Evolutionary conservation across 257 asterid species (phyloP).

Genomic region (Solanum tarijense): DNA sequence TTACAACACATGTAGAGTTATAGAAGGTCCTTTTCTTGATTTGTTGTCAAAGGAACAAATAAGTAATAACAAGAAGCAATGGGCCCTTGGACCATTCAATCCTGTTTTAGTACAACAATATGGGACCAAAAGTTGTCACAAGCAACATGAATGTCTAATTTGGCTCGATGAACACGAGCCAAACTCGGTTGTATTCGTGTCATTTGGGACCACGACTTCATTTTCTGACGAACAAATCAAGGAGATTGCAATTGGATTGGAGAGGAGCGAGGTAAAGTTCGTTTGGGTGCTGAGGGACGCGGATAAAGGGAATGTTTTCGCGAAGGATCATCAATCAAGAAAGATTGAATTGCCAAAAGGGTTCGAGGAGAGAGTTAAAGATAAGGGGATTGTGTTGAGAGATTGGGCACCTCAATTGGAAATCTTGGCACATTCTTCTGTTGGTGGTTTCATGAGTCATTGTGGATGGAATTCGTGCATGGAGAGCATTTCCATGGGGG

Average conservation of each 20-base stretch:
- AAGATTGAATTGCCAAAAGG: constrained; percentile 17
- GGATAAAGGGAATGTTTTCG: constrained; percentile 14
- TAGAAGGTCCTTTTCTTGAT: constrained; percentile 45
- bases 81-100: constrained; percentile 77
- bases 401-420: constrained; percentile 60
- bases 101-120: constrained; percentile 16
- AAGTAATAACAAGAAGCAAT: constrained; percentile 26
- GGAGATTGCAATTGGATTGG: constrained; percentile 40
- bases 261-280: constrained; percentile 21
- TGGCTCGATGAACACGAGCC: constrained; percentile 33
- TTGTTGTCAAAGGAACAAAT: constrained; percentile 21
- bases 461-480: constrained; percentile 72
- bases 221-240: constrained; percentile 21
- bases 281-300: constrained; percentile 44
- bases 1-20: constrained; percentile 46
- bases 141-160: constrained; percentile 22
- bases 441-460: constrained; percentile 54
- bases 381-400: constrained; percentile 29
- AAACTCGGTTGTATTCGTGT: constrained; percentile 30
- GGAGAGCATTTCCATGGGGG: constrained; percentile 59
- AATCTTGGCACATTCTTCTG: constrained; percentile 29
- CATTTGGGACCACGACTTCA: constrained; percentile 48
- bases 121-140: neutral
- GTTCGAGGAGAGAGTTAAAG: constrained; percentile 30
- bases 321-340: neutral